Conservation (phyloP, 306 rosid species). For the Datisca glomerata region DNA sequence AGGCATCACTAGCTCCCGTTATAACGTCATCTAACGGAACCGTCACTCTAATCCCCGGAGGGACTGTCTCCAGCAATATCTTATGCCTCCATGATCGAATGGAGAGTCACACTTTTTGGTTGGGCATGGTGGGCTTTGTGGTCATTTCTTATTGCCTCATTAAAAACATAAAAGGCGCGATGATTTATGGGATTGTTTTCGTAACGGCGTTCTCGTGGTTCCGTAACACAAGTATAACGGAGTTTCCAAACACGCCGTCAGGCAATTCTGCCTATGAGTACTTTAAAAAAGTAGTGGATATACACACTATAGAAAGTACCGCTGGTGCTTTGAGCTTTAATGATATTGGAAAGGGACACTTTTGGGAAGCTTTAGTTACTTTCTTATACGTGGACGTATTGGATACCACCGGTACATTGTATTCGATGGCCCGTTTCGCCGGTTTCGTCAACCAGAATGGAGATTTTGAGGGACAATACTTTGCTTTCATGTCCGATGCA, state of each 20-base stretch:
- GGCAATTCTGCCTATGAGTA: constrained; percentile 53
- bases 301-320: constrained; percentile 57
- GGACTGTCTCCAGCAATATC: constrained; percentile 45
- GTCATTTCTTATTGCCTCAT: constrained; percentile 65
- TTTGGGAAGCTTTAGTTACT: constrained; percentile 87
- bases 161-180: constrained; percentile 73
- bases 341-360: constrained; percentile 38
- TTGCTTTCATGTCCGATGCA: constrained; percentile 96
- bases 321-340: constrained; percentile 81
- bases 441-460: constrained; percentile 67
- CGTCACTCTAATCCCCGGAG: constrained; percentile 36
- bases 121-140: constrained; percentile 71
- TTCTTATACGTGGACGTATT: constrained; percentile 80
- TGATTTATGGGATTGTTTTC: constrained; percentile 82
- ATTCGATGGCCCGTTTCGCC: constrained; percentile 91
- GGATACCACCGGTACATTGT: constrained; percentile 80
- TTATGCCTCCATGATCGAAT: constrained; percentile 45
- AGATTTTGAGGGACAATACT: constrained; percentile 79
- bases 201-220: constrained; percentile 91
- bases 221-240: constrained; percentile 64
- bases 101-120: constrained; percentile 95
- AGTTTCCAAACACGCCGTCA: constrained; percentile 40
- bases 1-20: constrained; percentile 61
- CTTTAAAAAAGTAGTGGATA: constrained; percentile 72
- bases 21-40: constrained; percentile 47